phyloP scores from a whole-genome alignment of 2,329 filamentous ascomycete genomes.

The Botrytis sinoallii region DNA sequence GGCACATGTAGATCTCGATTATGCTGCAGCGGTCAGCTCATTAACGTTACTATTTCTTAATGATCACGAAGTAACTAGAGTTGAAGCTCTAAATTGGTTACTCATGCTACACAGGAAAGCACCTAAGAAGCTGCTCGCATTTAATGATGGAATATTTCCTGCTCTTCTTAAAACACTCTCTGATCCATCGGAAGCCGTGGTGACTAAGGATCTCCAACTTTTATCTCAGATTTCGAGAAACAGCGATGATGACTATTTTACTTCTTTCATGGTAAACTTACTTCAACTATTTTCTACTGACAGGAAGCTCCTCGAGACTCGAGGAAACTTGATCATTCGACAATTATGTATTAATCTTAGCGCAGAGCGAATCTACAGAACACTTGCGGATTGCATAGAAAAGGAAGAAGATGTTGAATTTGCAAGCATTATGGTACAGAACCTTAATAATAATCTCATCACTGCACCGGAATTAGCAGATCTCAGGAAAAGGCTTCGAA shows the following conservation, averaged over 20 bases:
- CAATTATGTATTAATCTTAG: slow-evolving; percentile 91
- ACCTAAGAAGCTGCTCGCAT: slow-evolving; percentile 86
- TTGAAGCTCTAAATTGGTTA: slow-evolving; percentile 91
- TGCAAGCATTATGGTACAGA: slow-evolving; percentile 99
- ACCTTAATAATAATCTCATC: slow-evolving; percentile 97
- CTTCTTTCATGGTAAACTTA: slow-evolving; percentile 96
- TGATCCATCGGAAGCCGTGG: slow-evolving; percentile 91
- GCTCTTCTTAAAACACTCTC: slow-evolving; percentile 94
- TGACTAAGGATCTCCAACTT: slow-evolving; percentile 88
- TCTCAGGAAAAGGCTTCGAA: slow-evolving; percentile 82
- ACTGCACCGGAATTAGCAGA: slow-evolving; percentile 93
- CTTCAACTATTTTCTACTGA: slow-evolving; percentile 95
- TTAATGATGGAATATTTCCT: slow-evolving; percentile 96
- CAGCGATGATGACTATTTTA: slow-evolving; percentile 96
- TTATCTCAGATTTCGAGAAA: slow-evolving; percentile 95
- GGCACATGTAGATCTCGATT: slow-evolving; percentile 76
- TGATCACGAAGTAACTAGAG: slow-evolving; percentile 92
- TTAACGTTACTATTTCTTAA: slow-evolving; percentile 92
- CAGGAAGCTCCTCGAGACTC: slow-evolving; percentile 80
- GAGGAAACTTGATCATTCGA: slow-evolving; percentile 93
- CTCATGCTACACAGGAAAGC: slow-evolving; percentile 98
- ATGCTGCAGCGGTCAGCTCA: slow-evolving; percentile 89
- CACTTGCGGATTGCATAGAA: slow-evolving; percentile 92
- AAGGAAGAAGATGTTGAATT: slow-evolving; percentile 98
- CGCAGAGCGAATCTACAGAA: slow-evolving; percentile 92